Evolutionary conservation across 2,329 filamentous ascomycete genomes (phyloP).

Genomic region (Monilinia laxa): DNA sequence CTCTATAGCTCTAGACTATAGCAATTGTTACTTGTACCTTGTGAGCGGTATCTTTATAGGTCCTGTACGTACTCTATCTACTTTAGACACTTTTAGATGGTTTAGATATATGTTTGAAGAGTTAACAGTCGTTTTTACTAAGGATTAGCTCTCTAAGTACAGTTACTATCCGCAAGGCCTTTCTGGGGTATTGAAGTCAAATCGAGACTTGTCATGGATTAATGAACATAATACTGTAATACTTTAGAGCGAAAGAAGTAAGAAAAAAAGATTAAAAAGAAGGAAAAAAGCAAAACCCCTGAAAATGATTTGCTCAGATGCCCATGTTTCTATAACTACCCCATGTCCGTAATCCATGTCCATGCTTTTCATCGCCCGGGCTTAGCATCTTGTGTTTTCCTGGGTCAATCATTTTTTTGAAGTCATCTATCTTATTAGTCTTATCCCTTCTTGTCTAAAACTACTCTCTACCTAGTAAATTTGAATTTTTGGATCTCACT

Average conservation of each 20-base stretch:
- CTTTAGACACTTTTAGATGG: conserved; percentile 1
- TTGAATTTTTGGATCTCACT: conserved; percentile 9
- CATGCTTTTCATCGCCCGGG: conserved; percentile 14
- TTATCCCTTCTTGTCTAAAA: conserved; percentile 9
- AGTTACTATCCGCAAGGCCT: background rate
- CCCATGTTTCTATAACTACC: conserved; percentile 6
- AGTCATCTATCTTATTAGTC: background rate
- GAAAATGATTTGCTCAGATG: conserved; percentile 17
- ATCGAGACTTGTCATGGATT: background rate
- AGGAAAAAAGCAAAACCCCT: background rate
- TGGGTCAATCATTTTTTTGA: conserved; percentile 11
- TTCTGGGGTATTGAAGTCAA: conserved; percentile 16
- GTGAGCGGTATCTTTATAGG: background rate
- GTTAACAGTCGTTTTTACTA: background rate
- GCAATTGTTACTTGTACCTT: conserved; percentile 1
- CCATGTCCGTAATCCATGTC: conserved; percentile 8
- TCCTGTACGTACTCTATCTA: background rate
- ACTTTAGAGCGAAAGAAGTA: conserved; percentile 3
- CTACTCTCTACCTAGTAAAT: conserved; percentile 2
- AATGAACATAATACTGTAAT: background rate
- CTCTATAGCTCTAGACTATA: background rate
- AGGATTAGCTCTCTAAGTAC: background rate
- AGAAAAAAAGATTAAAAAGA: background rate
- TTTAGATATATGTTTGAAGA: background rate
- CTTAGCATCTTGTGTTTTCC: conserved; percentile 16